Percentiles rank a stretch among this genome's conserved stretches.
Evolutionary conservation across 2,329 filamentous ascomycete genomes (phyloP).

Genomic region (Aspergillus sp.): DNA sequence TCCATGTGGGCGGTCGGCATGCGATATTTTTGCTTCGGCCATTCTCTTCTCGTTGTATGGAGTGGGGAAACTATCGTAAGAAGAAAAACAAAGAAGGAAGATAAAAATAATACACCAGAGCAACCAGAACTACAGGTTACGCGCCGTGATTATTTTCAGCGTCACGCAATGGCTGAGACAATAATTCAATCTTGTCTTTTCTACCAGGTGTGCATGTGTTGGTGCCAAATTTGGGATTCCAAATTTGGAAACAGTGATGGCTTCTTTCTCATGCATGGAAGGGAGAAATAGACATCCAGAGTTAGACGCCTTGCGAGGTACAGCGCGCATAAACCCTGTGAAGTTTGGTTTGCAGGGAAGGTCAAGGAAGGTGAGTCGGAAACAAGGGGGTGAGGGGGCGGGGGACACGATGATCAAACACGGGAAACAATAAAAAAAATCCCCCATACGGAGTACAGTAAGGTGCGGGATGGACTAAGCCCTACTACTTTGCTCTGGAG

Average conservation of each 20-base stretch:
- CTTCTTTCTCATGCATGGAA: neutral
- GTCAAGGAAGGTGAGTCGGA: neutral
- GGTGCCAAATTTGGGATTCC: neutral
- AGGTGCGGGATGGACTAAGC: conserved; percentile 5
- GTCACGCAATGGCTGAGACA: neutral
- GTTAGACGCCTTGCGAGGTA: neutral
- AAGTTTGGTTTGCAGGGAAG: neutral
- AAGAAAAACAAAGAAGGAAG: neutral
- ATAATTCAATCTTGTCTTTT: neutral
- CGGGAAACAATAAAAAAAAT: neutral
- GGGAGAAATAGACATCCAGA: neutral
- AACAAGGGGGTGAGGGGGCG: neutral
- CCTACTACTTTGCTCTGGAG: conserved; percentile 1
- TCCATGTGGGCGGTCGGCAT: neutral
- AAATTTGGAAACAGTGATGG: neutral
- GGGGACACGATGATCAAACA: neutral
- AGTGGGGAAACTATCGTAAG: no score
- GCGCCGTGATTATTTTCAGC: neutral
- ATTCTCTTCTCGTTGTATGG: no score
- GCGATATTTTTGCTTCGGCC: neutral
- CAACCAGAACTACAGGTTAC: neutral
- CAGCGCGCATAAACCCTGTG: neutral
- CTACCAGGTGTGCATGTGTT: no score
- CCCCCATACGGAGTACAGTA: no score
- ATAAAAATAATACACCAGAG: neutral